Conservation (phyloP, 768 basidiomycete genomes). For the Dictyophora rubrovolvata region DNA sequence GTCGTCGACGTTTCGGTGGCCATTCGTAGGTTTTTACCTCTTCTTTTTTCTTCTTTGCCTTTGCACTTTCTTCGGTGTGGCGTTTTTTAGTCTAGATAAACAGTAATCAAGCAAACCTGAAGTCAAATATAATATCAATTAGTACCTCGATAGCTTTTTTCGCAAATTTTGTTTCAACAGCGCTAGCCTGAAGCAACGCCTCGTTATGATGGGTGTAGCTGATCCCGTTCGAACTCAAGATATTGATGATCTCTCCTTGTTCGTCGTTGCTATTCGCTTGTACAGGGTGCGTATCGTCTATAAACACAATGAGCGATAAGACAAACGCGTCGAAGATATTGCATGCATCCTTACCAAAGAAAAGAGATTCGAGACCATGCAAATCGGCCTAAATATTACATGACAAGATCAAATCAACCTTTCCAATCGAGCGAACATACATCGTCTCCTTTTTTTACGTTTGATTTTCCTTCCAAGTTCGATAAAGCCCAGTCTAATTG, state of each 20-base stretch:
- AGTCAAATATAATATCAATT: not conserved
- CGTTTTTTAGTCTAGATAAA: slow-evolving; percentile 16
- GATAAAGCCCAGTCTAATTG: slow-evolving; percentile 77
- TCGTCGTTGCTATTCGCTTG: slow-evolving; percentile 18
- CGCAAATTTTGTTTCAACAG: slow-evolving; percentile 56
- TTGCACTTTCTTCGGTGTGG: slow-evolving; percentile 13
- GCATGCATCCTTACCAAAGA: slow-evolving; percentile 55
- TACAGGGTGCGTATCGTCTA: not conserved
- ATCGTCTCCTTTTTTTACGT: slow-evolving; percentile 26
- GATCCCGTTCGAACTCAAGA: slow-evolving; percentile 51
- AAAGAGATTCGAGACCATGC: slow-evolving; percentile 50
- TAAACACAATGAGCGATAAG: not conserved
- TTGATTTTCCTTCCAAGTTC: slow-evolving; percentile 39
- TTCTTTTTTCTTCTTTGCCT: slow-evolving; percentile 11
- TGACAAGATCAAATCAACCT: not conserved
- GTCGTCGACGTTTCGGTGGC: slow-evolving; percentile 58
- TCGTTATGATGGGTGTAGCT: slow-evolving; percentile 71
- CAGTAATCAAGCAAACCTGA: not conserved
- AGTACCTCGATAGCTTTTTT: slow-evolving; percentile 42
- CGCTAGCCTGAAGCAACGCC: slow-evolving; percentile 54
- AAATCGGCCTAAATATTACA: slow-evolving; percentile 34
- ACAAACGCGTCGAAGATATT: not conserved
- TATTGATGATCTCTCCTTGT: slow-evolving; percentile 41
- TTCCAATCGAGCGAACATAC: slow-evolving; percentile 12
- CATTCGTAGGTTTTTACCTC: slow-evolving; percentile 29